Evolutionary conservation across 2,329 filamentous ascomycete species (phyloP), one percentile per base, ranked within the genome.

Genomic region (Hypoxylon sp.): DNA sequence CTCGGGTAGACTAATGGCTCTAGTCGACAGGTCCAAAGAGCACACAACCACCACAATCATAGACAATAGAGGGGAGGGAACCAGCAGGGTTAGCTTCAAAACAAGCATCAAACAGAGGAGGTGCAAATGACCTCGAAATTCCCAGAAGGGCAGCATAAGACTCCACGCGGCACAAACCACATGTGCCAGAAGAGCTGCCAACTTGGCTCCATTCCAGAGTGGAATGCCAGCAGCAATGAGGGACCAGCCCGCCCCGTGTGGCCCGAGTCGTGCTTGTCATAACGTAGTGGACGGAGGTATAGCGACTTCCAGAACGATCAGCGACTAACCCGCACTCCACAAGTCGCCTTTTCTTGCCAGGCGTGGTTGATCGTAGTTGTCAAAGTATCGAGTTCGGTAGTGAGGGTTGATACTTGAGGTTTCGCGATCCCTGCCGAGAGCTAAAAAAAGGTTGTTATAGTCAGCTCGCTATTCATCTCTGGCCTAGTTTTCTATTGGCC

Each of bases 51-150:
- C 45, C 26, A 31, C 23, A 25, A 52, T 30, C 31, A 17, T 53
- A 43, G 42, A 37, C 25, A 30, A 51, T 44, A 47, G 26, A 31
- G 21, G 38, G 35, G 64, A 69, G 63, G 68, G 64, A 70, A 63
- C 61, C 61, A 67, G 63, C 70, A 71, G 66, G 71, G 63, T 68
- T 59, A n/a, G 46, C 46, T 64, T 69, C 71, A 67, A 75, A 73
- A 76, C 74, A 76, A 71, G 71, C 69, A 73, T 76, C 73, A 76
- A 74, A 75, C 74, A 69, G 61, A 67, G 59, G 61, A 67, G 60
- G 57, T 51, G 57, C 59, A 62, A 51, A 31, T 49, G 59, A 51
- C 61, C 53, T 56, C 50, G 52, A 54, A 49, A 7, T 54, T 42
- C 50, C 50, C 57, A 50, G 49, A 43, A 46, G 60, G 38, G 35